Percentiles rank a stretch among this genome's conserved stretches.
phyloP scores from a whole-genome alignment of 1,284 basidiomycete genomes.

The Trametes sp. region DNA sequence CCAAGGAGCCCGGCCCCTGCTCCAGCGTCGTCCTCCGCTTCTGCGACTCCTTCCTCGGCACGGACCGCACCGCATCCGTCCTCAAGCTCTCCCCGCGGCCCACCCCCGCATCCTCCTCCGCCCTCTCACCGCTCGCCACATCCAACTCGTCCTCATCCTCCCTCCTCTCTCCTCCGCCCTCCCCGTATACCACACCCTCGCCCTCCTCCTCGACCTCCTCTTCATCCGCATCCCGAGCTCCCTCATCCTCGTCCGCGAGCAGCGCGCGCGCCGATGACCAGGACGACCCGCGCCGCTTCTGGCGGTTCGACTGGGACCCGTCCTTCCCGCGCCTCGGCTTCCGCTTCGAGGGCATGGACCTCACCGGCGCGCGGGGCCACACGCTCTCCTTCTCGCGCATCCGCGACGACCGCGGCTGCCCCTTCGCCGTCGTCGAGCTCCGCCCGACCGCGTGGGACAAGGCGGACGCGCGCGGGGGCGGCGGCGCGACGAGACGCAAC shows the following conservation, averaged over 20 bases:
- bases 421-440: slow-evolving; percentile 28
- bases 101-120: background rate
- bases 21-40: slow-evolving; percentile 24
- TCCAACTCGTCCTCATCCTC: background rate
- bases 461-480: too few relatives aligned
- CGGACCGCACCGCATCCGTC: slow-evolving; percentile 21
- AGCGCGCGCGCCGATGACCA: background rate
- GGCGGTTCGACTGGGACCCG: slow-evolving; percentile 30
- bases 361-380: slow-evolving; percentile 24
- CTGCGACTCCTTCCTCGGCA: slow-evolving; percentile 24
- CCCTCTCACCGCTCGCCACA: background rate
- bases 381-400: slow-evolving; percentile 25
- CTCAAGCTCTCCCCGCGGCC: slow-evolving; percentile 11
- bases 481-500: background rate
- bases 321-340: slow-evolving; percentile 27
- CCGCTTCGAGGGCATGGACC: slow-evolving; percentile 30
- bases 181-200: background rate
- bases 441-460: slow-evolving; percentile 17
- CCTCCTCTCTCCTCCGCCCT: background rate
- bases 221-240: background rate
- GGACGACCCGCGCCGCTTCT: slow-evolving; percentile 11
- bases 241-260: background rate
- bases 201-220: background rate
- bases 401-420: slow-evolving; percentile 25
- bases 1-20: slow-evolving; percentile 23